Conservation (phyloP, 2,329 filamentous ascomycete species). For the Pseudopyrenochaeta lycopersici region DNA sequence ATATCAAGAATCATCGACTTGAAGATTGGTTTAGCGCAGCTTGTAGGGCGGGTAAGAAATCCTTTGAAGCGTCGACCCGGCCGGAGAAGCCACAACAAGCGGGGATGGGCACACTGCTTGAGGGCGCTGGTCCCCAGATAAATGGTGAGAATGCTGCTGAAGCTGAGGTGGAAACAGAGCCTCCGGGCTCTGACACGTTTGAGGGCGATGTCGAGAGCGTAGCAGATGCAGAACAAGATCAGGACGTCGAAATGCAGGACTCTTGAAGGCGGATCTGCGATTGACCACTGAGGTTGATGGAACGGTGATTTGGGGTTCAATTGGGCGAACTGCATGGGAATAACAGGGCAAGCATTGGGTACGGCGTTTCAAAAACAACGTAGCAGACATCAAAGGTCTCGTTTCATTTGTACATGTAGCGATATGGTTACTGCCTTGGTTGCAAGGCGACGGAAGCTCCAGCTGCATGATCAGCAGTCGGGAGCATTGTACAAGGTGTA, state of each 20-base stretch:
- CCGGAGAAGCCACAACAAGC: constrained; percentile 25
- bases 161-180: constrained; percentile 13
- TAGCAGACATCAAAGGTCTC: constrained; percentile 10
- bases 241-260: constrained; percentile 46
- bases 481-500: neutral
- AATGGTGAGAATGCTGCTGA: constrained; percentile 9
- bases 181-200: constrained; percentile 25
- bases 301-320: constrained; percentile 17
- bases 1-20: constrained; percentile 73
- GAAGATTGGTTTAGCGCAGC: constrained; percentile 71
- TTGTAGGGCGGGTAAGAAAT: constrained; percentile 47
- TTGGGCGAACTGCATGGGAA: constrained; percentile 25
- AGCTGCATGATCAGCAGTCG: neutral
- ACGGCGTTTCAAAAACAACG: constrained; percentile 35
- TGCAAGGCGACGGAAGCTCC: neutral
- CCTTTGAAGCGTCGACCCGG: constrained; percentile 27
- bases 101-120: neutral
- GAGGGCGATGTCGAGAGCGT: constrained; percentile 34
- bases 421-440: neutral
- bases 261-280: constrained; percentile 15
- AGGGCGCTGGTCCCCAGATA: neutral
- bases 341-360: constrained; percentile 28
- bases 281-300: constrained; percentile 9
- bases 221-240: constrained; percentile 17
- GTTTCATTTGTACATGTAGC: constrained; percentile 14